phyloP scores from a whole-genome alignment of 495 filamentous ascomycete genomes.

The Aspergillus coremiiformis region DNA sequence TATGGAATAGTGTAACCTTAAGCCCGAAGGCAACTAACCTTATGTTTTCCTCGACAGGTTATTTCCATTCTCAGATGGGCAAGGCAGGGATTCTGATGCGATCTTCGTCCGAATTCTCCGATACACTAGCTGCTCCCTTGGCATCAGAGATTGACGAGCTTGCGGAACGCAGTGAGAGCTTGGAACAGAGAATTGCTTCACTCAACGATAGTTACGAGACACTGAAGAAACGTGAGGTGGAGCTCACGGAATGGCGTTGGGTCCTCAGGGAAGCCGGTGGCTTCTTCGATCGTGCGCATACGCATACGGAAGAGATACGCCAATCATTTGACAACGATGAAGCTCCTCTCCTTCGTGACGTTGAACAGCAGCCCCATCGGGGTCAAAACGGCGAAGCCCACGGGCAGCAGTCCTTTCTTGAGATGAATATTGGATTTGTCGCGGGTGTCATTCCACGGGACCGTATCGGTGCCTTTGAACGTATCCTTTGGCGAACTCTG shows the following conservation, averaged over 20 bases:
- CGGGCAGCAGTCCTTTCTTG: conserved; percentile 76
- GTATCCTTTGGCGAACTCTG: conserved; percentile 92
- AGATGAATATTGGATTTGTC: conserved; percentile 99
- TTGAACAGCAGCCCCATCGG: conserved; percentile 62
- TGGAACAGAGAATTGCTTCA: conserved; percentile 85
- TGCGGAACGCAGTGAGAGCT: conserved; percentile 78
- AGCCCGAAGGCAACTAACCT: not conserved
- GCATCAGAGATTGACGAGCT: conserved; percentile 94
- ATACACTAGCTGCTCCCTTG: conserved; percentile 76
- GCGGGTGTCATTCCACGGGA: conserved; percentile 92
- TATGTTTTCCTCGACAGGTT: conserved; percentile 42
- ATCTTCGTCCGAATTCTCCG: conserved; percentile 75
- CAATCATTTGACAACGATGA: conserved; percentile 82
- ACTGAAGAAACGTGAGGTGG: conserved; percentile 92
- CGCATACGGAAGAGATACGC: conserved; percentile 92
- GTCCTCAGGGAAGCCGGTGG: conserved; percentile 89
- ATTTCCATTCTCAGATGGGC: conserved; percentile 90
- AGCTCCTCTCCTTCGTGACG: conserved; percentile 71
- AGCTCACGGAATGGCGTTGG: conserved; percentile 96
- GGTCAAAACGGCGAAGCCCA: conserved; percentile 63
- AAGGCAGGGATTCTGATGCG: conserved; percentile 79
- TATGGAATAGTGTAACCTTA: not conserved
- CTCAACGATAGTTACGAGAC: conserved; percentile 98
- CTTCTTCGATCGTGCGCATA: conserved; percentile 95
- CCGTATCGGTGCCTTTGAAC: conserved; percentile 88